Base-by-base conservation (phyloP, 2,329 filamentous ascomycete genomes). In the Tolypocladium pustulatum region DNA sequence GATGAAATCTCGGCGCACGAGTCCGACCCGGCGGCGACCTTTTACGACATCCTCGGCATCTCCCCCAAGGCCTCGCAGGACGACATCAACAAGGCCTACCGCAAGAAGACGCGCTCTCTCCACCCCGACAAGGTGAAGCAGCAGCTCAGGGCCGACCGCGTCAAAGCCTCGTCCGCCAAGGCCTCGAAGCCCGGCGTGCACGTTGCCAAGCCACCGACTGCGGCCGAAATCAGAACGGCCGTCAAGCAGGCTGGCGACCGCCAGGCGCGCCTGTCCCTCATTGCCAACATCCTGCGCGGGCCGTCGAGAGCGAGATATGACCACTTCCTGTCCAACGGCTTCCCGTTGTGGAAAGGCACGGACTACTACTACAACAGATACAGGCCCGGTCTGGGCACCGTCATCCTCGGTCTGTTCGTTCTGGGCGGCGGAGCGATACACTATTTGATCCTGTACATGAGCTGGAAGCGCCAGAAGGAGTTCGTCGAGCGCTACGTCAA, bases 311-410 rank as follows among this genome's bases (percentile, higher is more conserved):
- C 90, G 65, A 88, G 94, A 63, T 99, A 99, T 75, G 93, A 99
- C 72, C 88, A 97, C 73, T 99, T 97, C 78, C 76, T 97, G 61
- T 77, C 79, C 72, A 91, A 97, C 74, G 94, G 94, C 61, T 99
- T 99, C 78, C 94, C 94, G 37, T 85, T 84, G 58, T 99, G 94
- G 94, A 92, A 93, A 77, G 94, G 94, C 60, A 97, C 93, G 52
- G 93, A 94, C 62, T 99, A 99, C 82, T 99, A 97, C 81, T 99
- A 99, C 78, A 86, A 86, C 67, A 87, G 94, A 59, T 97, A 93
- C 81, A 85, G 94, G 25, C 94, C 94, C 1, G 94, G 94, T 10
- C 78, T 97, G 52, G 91, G 90, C 60, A 89, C 89, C 17, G 94
- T 96, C 53, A 74, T 97, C 56, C 61, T 87, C 32, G 92, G 93